phyloP scores from a whole-genome alignment of 2,329 filamentous ascomycete species.

The Calonectria ilicicola region DNA sequence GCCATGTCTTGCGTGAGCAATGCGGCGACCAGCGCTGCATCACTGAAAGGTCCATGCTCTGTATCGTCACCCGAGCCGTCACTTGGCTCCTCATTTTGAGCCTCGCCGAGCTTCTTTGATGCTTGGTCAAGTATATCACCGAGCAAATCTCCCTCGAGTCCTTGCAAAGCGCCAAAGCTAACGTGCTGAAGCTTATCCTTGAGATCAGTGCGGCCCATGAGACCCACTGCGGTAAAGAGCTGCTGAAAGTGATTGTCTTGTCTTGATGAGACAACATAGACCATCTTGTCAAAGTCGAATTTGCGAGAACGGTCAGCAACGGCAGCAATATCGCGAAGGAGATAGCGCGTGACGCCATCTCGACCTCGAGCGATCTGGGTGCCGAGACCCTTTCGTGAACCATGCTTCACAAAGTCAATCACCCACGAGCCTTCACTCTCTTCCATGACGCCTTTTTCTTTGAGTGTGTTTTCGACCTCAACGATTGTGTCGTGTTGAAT shows the following conservation, averaged over 20 bases:
- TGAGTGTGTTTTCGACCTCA: conserved; percentile 67
- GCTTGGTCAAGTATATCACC: conserved; percentile 17
- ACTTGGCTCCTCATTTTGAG: not conserved
- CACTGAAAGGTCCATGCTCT: not conserved
- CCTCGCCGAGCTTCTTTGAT: not conserved
- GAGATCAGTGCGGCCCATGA: conserved; percentile 47
- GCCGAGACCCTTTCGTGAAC: conserved; percentile 74
- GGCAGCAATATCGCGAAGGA: conserved; percentile 79
- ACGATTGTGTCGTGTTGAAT: conserved; percentile 64
- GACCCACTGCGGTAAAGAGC: conserved; percentile 45
- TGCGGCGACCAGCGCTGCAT: conserved; percentile 12
- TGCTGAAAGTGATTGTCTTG: conserved; percentile 76
- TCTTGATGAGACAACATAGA: conserved; percentile 78
- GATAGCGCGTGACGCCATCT: conserved; percentile 54
- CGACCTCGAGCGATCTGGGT: conserved; percentile 75
- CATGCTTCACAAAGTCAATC: conserved; percentile 77
- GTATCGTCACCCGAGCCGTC: not conserved
- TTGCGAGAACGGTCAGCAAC: conserved; percentile 70
- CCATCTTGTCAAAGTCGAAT: conserved; percentile 79
- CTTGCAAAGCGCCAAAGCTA: conserved; percentile 58
- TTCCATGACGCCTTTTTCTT: conserved; percentile 70
- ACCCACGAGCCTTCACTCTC: conserved; percentile 74
- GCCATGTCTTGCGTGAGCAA: conserved; percentile 35
- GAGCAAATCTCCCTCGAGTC: conserved; percentile 55
- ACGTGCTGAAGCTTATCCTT: conserved; percentile 47